Percentiles rank a stretch among this genome's conserved stretches.
These are phyloP conservation scores for Cucumis hystrix DNA, from an alignment of 306 rosid species.

Conservation along the genomic window DNA sequence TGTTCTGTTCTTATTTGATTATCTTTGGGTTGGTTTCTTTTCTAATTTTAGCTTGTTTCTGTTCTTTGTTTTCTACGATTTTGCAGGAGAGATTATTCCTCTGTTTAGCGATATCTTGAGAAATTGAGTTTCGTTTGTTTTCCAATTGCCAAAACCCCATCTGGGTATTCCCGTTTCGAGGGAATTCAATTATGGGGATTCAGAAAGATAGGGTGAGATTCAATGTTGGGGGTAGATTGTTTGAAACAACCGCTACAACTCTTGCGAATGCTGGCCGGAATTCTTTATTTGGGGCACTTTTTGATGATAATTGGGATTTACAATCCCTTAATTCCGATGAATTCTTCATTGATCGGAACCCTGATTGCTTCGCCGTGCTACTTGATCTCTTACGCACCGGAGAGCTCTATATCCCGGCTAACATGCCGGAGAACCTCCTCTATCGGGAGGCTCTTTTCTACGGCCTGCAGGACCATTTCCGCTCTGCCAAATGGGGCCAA, in stretches of 20 bases:
- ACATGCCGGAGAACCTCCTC: slow-evolving; percentile 56
- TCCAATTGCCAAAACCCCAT: slow-evolving; percentile 10
- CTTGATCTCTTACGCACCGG: slow-evolving; percentile 78
- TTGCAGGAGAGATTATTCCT: neutral
- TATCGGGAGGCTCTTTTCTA: slow-evolving; percentile 72
- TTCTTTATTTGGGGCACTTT: slow-evolving; percentile 81
- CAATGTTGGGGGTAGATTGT: slow-evolving; percentile 86
- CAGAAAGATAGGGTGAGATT: slow-evolving; percentile 59
- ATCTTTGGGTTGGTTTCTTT: neutral
- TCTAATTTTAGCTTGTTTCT: neutral
- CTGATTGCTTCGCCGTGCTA: slow-evolving; percentile 69
- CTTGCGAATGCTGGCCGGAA: slow-evolving; percentile 83
- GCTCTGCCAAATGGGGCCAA: slow-evolving; percentile 70
- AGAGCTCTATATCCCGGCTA: slow-evolving; percentile 39
- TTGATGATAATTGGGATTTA: slow-evolving; percentile 67
- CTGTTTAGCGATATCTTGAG: neutral
- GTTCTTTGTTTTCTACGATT: neutral
- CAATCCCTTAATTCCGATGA: slow-evolving; percentile 15
- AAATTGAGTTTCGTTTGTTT: neutral
- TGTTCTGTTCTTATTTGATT: neutral
- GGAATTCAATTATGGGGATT: slow-evolving; percentile 37
- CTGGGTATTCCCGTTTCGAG: slow-evolving; percentile 24
- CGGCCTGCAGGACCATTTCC: slow-evolving; percentile 67
- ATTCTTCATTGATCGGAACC: slow-evolving; percentile 82
- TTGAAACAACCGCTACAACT: slow-evolving; percentile 81